A percentile compares a stretch with the other conserved stretches of the same genome.
Evolutionary conservation across 2,329 filamentous ascomycete genomes (phyloP).

Genomic region (Xylaria sp.): DNA sequence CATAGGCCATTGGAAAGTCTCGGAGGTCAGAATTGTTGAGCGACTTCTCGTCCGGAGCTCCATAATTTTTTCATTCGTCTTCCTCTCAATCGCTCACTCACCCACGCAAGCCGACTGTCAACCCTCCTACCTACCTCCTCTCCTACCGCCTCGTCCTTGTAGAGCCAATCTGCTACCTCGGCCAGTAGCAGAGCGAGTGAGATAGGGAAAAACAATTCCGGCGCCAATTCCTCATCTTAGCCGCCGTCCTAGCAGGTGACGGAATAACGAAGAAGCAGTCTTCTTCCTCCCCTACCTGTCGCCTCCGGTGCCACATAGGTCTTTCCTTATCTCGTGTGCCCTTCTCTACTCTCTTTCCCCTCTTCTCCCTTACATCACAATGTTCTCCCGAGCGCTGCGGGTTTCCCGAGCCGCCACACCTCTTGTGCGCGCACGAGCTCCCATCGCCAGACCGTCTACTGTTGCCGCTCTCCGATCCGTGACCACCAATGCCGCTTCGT

Average conservation of each 20-base stretch:
- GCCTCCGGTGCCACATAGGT: neutral
- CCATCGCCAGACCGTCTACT: conserved; percentile 46
- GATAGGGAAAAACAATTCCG: conserved; percentile 2
- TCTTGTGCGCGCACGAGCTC: conserved; percentile 53
- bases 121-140: neutral
- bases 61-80: conserved; percentile 25
- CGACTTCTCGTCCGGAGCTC: conserved; percentile 28
- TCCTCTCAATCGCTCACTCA: no score
- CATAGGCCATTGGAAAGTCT: neutral
- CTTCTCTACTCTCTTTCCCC: neutral
- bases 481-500: conserved; percentile 93
- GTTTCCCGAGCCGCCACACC: conserved; percentile 63
- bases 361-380: conserved; percentile 45
- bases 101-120: conserved; percentile 22
- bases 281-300: no score
- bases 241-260: conserved; percentile 1
- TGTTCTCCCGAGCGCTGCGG: conserved; percentile 75
- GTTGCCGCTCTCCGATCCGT: conserved; percentile 72
- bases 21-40: conserved; percentile 31
- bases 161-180: neutral
- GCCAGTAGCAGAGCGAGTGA: conserved; percentile 7
- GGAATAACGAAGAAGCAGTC: neutral
- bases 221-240: conserved; percentile 19
- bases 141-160: neutral
- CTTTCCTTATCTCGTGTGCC: neutral